These are phyloP conservation scores for Fusarium tricinctum DNA, from an alignment of 2,329 filamentous ascomycete species.

Conservation along the genomic window DNA sequence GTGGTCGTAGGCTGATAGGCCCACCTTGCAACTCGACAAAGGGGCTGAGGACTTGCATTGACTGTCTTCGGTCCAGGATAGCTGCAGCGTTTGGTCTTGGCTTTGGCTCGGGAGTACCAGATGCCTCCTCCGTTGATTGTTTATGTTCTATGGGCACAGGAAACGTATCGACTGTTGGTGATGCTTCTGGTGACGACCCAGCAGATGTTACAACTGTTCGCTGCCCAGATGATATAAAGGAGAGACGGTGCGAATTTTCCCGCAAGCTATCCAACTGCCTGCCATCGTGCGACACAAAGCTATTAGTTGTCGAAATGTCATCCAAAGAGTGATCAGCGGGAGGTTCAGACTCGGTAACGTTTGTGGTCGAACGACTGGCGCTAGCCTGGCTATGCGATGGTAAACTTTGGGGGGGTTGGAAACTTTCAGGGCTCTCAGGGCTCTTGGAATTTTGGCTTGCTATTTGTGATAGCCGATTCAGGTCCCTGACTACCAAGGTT, in stretches of 20 bases:
- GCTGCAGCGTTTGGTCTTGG: constrained; percentile 67
- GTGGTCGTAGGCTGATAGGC: constrained; percentile 43
- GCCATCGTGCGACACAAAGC: constrained; percentile 70
- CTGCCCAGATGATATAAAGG: constrained; percentile 72
- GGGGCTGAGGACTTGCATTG: constrained; percentile 63
- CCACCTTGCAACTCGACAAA: constrained; percentile 58
- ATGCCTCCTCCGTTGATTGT: constrained; percentile 40
- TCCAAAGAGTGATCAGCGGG: constrained; percentile 62
- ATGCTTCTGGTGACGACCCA: constrained; percentile 66
- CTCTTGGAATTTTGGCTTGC: constrained; percentile 38
- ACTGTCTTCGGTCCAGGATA: constrained; percentile 66
- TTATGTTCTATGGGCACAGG: constrained; percentile 43
- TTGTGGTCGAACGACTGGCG: constrained; percentile 29
- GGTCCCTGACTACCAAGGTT: constrained; percentile 63
- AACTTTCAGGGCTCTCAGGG: constrained; percentile 16
- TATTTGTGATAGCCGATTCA: constrained; percentile 60
- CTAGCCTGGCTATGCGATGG: constrained; percentile 29
- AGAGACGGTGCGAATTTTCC: constrained; percentile 69
- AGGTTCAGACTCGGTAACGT: constrained; percentile 43
- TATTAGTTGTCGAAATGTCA: constrained; percentile 70
- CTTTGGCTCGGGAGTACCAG: constrained; percentile 54
- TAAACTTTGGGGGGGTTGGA: constrained; percentile 36
- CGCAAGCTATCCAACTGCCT: constrained; percentile 70
- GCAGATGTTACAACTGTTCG: constrained; percentile 71
- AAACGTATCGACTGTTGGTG: constrained; percentile 68